Conservation (phyloP, 176 grass and related monocot species). For the Lolium rigidum region DNA sequence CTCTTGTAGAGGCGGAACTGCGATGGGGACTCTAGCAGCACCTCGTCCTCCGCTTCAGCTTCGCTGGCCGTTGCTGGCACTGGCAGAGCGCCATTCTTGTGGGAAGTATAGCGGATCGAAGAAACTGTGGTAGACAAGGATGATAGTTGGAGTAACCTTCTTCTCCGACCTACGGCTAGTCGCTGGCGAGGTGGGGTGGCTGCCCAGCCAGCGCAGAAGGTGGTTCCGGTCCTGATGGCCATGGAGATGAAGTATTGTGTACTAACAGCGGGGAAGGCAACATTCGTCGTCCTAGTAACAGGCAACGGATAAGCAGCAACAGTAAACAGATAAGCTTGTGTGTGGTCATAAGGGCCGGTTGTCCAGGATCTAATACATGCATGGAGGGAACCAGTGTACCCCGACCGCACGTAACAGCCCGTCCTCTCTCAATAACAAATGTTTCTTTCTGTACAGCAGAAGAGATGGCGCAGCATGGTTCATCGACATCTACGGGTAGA, state of each 20-base stretch:
- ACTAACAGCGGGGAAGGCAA: no score
- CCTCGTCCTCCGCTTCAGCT: slow-evolving; percentile 34
- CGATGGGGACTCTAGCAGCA: slow-evolving; percentile 31
- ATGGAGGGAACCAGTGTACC: no score
- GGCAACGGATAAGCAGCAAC: no score
- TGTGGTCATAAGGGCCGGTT: no score
- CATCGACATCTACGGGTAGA: no score
- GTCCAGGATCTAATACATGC: no score
- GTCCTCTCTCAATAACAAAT: no score
- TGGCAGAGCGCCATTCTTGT: background rate
- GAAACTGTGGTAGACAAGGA: background rate
- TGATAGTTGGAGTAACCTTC: background rate
- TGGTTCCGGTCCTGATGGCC: background rate
- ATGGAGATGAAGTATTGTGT: background rate
- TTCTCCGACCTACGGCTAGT: background rate
- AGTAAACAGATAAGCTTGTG: no score
- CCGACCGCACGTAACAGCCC: no score
- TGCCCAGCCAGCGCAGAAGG: background rate
- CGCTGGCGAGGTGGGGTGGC: slow-evolving; percentile 1
- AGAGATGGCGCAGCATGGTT: no score
- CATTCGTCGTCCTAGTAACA: no score
- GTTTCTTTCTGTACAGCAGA: no score
- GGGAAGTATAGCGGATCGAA: background rate
- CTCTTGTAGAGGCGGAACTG: slow-evolving; percentile 63
- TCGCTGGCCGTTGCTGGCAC: background rate